Evolutionary conservation across 2,329 filamentous ascomycete species (phyloP).

Genomic region (Talaromyces sp.): DNA sequence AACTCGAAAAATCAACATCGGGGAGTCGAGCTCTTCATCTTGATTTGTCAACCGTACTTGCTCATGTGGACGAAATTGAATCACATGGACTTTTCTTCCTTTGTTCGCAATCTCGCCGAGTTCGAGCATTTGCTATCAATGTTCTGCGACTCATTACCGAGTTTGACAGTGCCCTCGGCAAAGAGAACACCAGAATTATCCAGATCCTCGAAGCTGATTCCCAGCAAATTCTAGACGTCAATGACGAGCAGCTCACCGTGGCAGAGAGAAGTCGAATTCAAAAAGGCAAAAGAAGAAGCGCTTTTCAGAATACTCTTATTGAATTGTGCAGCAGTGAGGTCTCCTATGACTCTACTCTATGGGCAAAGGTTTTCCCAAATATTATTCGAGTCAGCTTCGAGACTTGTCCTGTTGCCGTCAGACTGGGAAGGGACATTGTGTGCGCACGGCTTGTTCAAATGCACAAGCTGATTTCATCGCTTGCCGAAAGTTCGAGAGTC

Average conservation of each 20-base stretch:
- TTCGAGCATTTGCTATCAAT: conserved; percentile 87
- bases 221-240: conserved; percentile 84
- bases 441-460: conserved; percentile 92
- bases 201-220: conserved; percentile 90
- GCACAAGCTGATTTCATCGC: conserved; percentile 77
- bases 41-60: conserved; percentile 84
- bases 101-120: conserved; percentile 89
- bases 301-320: conserved; percentile 81
- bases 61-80: conserved; percentile 94
- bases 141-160: conserved; percentile 90
- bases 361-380: conserved; percentile 98
- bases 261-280: conserved; percentile 91
- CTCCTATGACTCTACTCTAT: conserved; percentile 90
- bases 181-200: conserved; percentile 80
- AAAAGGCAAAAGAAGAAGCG: conserved; percentile 81
- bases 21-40: conserved; percentile 76
- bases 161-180: conserved; percentile 86
- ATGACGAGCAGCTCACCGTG: conserved; percentile 80
- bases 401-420: conserved; percentile 87
- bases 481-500: conserved; percentile 72
- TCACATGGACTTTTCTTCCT: conserved; percentile 96
- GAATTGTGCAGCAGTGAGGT: conserved; percentile 95
- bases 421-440: conserved; percentile 85
- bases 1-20: conserved; percentile 62
- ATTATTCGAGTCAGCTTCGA: conserved; percentile 88